phyloP scores from a whole-genome alignment of 2,329 filamentous ascomycete genomes.

The Fusarium transvaalense region DNA sequence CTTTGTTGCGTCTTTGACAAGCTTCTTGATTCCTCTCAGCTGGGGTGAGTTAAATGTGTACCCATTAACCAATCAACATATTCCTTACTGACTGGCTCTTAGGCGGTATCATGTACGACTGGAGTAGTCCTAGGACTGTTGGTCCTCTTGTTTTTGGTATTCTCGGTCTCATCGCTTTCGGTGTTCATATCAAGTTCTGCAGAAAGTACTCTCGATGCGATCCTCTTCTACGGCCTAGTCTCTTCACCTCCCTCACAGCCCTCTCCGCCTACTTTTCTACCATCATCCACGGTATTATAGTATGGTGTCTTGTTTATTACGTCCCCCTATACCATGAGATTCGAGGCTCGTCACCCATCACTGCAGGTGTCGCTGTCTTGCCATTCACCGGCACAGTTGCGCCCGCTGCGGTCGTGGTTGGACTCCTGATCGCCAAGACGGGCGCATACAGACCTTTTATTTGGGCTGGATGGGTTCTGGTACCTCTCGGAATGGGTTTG shows the following conservation, averaged over 20 bases:
- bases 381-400: constrained; percentile 73
- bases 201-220: constrained; percentile 41
- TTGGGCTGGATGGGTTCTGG: constrained; percentile 72
- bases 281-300: constrained; percentile 41
- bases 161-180: constrained; percentile 51
- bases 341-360: constrained; percentile 39
- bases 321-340: constrained; percentile 42
- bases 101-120: constrained; percentile 74
- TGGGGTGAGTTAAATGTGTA: constrained; percentile 32
- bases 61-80: background rate
- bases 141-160: constrained; percentile 70
- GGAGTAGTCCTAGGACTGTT: constrained; percentile 71
- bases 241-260: constrained; percentile 42
- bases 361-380: constrained; percentile 63
- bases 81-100: constrained; percentile 2
- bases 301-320: constrained; percentile 44
- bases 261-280: constrained; percentile 43
- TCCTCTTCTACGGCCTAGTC: constrained; percentile 41
- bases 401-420: constrained; percentile 68
- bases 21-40: constrained; percentile 47
- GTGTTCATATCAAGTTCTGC: constrained; percentile 39
- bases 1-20: constrained; percentile 70
- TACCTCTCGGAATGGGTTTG: constrained; percentile 70
- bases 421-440: constrained; percentile 66
- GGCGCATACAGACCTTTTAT: constrained; percentile 72